phyloP scores from a whole-genome alignment of 2,329 filamentous ascomycete species.

The Pyrenochaeta sp. region DNA sequence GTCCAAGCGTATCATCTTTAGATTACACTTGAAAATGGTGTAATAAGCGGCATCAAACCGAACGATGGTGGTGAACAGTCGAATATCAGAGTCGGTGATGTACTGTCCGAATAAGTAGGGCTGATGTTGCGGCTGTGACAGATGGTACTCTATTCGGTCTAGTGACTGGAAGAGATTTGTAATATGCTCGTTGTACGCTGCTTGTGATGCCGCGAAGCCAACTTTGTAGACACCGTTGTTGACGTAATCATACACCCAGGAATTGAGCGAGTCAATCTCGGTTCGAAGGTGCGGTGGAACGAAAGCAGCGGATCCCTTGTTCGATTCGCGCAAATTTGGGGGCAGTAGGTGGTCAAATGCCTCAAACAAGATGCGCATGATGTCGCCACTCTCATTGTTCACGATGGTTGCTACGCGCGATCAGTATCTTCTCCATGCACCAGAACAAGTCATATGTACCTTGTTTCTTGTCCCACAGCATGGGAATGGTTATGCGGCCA shows the following conservation, averaged over 20 bases:
- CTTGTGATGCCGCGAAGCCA: constrained; percentile 84
- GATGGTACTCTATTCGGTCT: constrained; percentile 76
- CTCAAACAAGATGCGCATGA: constrained; percentile 41
- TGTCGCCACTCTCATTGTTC: constrained; percentile 47
- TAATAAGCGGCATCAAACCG: constrained; percentile 63
- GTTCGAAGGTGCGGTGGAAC: constrained; percentile 70
- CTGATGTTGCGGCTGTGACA: constrained; percentile 58
- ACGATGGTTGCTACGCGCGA: constrained; percentile 36
- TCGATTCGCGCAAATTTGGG: constrained; percentile 62
- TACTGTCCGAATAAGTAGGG: constrained; percentile 77
- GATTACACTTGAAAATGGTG: constrained; percentile 75
- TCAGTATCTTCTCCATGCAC: constrained; percentile 8
- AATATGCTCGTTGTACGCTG: constrained; percentile 81
- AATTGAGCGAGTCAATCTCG: constrained; percentile 78
- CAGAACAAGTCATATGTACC: constrained; percentile 12
- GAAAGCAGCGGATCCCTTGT: constrained; percentile 64
- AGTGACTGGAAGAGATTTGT: constrained; percentile 75
- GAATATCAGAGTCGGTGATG: constrained; percentile 58
- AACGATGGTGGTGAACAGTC: constrained; percentile 64
- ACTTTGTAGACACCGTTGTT: constrained; percentile 66
- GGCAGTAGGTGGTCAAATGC: constrained; percentile 44
- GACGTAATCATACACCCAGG: constrained; percentile 75
- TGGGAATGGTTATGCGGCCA: constrained; percentile 78
- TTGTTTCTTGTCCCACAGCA: constrained; percentile 74
- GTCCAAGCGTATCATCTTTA: constrained; percentile 81